Evolutionary conservation across 805 yeast species (phyloP).

Genomic region (Tetrapisispora taiwanensis): DNA sequence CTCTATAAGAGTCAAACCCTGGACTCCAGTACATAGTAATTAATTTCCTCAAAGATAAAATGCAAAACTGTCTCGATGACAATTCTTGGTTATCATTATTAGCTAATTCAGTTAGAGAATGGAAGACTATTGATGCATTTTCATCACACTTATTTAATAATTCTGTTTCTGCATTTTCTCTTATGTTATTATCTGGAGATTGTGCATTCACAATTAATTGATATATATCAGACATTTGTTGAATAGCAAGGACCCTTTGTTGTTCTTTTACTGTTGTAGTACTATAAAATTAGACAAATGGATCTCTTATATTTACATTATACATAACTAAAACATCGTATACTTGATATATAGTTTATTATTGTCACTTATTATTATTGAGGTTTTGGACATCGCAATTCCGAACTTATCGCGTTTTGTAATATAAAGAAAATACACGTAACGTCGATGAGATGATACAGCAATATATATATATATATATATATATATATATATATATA

Average conservation of each 20-base stretch:
- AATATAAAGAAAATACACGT: no score
- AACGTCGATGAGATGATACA: no score
- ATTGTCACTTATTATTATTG: no score
- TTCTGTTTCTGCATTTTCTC: constrained; percentile 44
- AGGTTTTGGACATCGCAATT: not conserved
- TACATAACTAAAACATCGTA: no score
- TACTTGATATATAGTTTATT: no score
- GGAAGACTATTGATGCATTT: constrained; percentile 42
- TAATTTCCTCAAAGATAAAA: constrained; percentile 56
- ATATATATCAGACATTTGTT: not conserved
- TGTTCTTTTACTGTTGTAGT: no score
- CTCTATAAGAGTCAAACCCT: constrained; percentile 64
- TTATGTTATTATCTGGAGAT: constrained; percentile 39
- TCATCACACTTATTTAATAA: constrained; percentile 34
- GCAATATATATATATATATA: no score
- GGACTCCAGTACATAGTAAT: constrained; percentile 76
- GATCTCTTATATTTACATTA: no score
- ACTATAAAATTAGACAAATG: no score
- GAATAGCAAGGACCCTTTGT: no score
- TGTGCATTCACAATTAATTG: constrained; percentile 27
- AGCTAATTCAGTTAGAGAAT: constrained; percentile 36
- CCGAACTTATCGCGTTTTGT: not conserved
- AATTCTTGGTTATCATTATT: constrained; percentile 21
- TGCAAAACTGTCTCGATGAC: constrained; percentile 47
- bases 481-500: no score